Base-by-base conservation (phyloP, 345 rosid species). In the Fremontodendron californicum region DNA sequence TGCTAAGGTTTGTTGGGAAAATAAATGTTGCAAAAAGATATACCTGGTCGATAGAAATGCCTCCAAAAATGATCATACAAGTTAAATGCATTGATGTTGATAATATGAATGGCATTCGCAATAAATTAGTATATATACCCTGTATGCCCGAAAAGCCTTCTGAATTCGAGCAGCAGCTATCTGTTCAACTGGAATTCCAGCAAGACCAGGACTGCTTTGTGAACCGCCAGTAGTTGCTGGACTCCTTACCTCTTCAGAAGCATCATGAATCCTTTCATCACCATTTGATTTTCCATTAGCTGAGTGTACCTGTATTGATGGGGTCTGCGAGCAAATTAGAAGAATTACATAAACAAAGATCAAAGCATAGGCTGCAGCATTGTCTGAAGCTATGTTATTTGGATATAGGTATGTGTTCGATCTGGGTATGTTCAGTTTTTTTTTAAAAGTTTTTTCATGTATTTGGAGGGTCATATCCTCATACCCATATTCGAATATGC, bases 141-240 rank as follows among this genome's bases (percentile, higher is more conserved):
- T 76, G 79, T 75, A 82, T 52, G 86, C 83, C 61, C 95, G 88
- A 60, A 89, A 90, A 72, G 91, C 94, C 55, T 84, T 84, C 69
- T 90, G 97, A 82, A 92, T 92, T 74, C 86, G 85, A 69, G 75
- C 71, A 5, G 90, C 94, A 5, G 94, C 90, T 2, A 70, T 39
- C 27, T 90, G 87, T 75, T 70, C 77, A 5, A 77, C 35, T 15
- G 76, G 69, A 11, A 52, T 55, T 72, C 57, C 67, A 23, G 78
- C 74, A 33, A 39, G n/a, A 3, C 12, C 70, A 43, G 45, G 54
- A 21, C 15, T 73, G 39, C 73, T 55, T 11, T 54, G 40, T 23
- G 81, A 62, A 49, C 55, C 72, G 51, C 27, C 46, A 15, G 45
- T 77, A 29, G 80, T 70, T 19, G 43, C 76, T 1, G 67, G 65